A percentile compares a stretch with the other conserved stretches of the same genome.
Evolutionary conservation across 1,284 basidiomycete genomes (phyloP).

Genomic region (Neonothopanus nambi): DNA sequence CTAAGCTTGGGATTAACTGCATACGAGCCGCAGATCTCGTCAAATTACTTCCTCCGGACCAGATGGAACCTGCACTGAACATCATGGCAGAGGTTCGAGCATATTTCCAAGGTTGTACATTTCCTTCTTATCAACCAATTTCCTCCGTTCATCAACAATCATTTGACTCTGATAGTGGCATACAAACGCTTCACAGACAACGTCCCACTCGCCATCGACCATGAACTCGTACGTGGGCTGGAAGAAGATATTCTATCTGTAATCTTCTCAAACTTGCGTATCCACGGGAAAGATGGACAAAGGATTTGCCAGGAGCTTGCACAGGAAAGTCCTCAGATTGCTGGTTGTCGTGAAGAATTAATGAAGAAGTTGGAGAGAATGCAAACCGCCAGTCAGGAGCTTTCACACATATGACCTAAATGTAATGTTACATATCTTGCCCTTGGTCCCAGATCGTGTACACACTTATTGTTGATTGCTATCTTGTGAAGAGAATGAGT

Average conservation of each 20-base stretch:
- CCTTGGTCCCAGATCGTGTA: too few species aligned
- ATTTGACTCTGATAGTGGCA: slow-evolving; percentile 44
- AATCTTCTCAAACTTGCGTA: too few species aligned
- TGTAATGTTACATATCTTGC: too few species aligned
- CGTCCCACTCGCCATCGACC: slow-evolving; percentile 63
- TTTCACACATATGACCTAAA: slow-evolving; percentile 27
- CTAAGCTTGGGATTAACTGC: slow-evolving; percentile 43
- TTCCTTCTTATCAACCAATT: background rate
- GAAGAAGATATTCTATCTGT: slow-evolving; percentile 36
- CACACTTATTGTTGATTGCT: too few species aligned
- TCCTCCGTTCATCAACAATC: too few species aligned
- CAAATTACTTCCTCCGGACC: slow-evolving; percentile 54
- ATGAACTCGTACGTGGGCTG: slow-evolving; percentile 55
- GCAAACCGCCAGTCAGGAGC: slow-evolving; percentile 47
- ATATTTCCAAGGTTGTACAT: slow-evolving; percentile 63
- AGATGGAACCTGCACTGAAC: slow-evolving; percentile 52
- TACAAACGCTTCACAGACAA: slow-evolving; percentile 70
- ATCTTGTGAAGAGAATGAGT: too few species aligned
- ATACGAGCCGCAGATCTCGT: slow-evolving; percentile 45
- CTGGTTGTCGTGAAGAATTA: slow-evolving; percentile 49
- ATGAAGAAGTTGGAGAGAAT: slow-evolving; percentile 53
- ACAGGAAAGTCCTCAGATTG: slow-evolving; percentile 52
- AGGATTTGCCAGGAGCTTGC: slow-evolving; percentile 53
- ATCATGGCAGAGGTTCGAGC: slow-evolving; percentile 75
- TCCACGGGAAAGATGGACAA: slow-evolving; percentile 43